These are phyloP conservation scores for Komagataella pastoris DNA, from an alignment of 805 yeast genomes.

Conservation along the genomic window DNA sequence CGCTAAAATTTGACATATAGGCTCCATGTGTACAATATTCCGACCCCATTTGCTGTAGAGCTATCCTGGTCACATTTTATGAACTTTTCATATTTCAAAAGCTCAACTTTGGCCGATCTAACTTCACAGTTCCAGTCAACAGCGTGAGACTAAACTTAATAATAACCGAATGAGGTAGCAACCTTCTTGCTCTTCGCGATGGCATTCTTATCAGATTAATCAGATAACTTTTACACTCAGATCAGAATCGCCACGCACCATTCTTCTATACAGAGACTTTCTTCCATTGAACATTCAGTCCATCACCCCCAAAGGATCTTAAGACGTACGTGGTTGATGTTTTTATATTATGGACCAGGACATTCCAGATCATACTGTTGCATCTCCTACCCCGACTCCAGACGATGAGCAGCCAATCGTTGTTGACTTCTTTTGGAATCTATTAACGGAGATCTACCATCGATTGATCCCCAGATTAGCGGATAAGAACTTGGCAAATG, in stretches of 20 bases:
- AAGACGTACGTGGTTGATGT: not conserved
- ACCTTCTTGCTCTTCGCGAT: not conserved
- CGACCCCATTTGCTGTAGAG: not conserved
- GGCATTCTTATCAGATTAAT: not conserved
- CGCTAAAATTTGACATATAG: too few species aligned
- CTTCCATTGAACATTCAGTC: not conserved
- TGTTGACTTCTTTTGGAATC: not conserved
- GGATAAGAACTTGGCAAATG: conserved; percentile 5
- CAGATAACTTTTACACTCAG: not conserved
- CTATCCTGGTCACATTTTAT: not conserved
- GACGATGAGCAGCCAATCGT: not conserved
- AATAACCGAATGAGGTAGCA: not conserved
- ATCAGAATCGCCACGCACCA: not conserved
- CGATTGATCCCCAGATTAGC: conserved; percentile 12
- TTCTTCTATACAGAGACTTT: not conserved
- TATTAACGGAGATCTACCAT: not conserved
- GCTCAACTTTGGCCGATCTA: too few species aligned
- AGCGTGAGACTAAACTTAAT: not conserved
- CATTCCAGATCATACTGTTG: not conserved
- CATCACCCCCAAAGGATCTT: not conserved
- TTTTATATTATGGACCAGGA: not conserved
- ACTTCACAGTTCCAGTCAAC: not conserved
- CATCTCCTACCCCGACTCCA: not conserved
- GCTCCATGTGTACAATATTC: not conserved
- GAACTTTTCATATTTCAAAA: too few species aligned